Evolutionary conservation across 129 eudicot genomes (phyloP).

Genomic region (Arctium minus): DNA sequence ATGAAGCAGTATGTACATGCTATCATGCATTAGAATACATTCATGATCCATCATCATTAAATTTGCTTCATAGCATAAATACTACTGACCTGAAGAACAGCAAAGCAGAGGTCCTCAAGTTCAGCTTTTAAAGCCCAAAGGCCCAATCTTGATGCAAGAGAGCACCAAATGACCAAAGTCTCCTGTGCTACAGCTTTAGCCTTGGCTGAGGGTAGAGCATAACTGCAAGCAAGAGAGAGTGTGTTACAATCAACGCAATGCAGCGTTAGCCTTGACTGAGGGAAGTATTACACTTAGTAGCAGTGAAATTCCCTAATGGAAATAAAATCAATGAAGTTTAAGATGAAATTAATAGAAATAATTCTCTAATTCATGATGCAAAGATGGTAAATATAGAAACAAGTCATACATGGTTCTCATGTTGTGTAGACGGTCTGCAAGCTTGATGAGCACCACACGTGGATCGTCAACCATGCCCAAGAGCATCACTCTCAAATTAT

Average conservation of each 20-base stretch:
- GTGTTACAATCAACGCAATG: neutral
- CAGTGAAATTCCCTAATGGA: neutral
- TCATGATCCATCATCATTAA: neutral
- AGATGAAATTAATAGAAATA: neutral
- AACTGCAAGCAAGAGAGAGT: slow-evolving; percentile 43
- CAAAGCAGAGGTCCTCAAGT: slow-evolving; percentile 97
- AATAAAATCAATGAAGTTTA: neutral
- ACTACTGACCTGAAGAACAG: slow-evolving; percentile 73
- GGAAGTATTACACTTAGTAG: neutral
- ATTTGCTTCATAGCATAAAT: neutral
- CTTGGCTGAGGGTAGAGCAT: slow-evolving; percentile 78
- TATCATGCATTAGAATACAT: neutral
- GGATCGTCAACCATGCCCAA: slow-evolving; percentile 99
- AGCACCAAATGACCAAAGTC: slow-evolving; percentile 93
- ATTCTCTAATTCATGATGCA: neutral
- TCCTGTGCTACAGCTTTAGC: slow-evolving; percentile 98
- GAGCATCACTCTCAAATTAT: slow-evolving; percentile 88
- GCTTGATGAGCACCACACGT: slow-evolving; percentile 97
- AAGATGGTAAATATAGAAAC: neutral
- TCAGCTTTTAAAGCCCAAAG: slow-evolving; percentile 97
- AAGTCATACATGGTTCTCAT: slow-evolving; percentile 89
- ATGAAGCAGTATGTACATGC: neutral
- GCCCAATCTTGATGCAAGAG: slow-evolving; percentile 95
- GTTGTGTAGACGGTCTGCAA: slow-evolving; percentile 98
- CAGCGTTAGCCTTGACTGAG: neutral